Conservation (phyloP, 805 yeast genomes). For the Suhomyces sp. region DNA sequence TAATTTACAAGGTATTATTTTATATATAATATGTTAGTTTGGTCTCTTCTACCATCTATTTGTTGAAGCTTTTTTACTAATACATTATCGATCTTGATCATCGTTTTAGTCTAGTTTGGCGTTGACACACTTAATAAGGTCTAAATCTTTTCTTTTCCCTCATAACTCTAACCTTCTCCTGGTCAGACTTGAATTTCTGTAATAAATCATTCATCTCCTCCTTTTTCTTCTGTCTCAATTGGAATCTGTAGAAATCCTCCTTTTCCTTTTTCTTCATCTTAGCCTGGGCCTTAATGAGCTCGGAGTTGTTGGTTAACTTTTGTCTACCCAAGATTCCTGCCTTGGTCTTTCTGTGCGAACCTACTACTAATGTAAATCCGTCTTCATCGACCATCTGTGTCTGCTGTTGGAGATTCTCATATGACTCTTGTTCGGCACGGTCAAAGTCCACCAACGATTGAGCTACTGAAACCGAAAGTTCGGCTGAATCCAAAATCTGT, state of each 20-base stretch:
- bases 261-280: slow-evolving; percentile 74
- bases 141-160: slow-evolving; percentile 79
- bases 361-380: slow-evolving; percentile 90
- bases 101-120: too few species aligned
- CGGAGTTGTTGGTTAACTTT: slow-evolving; percentile 37
- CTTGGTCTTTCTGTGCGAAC: slow-evolving; percentile 79
- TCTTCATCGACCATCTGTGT: slow-evolving; percentile 80
- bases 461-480: slow-evolving; percentile 56
- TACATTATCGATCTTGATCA: too few species aligned
- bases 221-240: slow-evolving; percentile 90
- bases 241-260: slow-evolving; percentile 93
- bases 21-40: too few species aligned
- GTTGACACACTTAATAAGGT: slow-evolving; percentile 84
- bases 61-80: too few species aligned
- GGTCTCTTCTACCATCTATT: too few species aligned
- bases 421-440: slow-evolving; percentile 61
- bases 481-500: slow-evolving; percentile 47
- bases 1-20: too few species aligned
- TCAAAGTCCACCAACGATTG: slow-evolving; percentile 66
- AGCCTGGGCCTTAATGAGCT: slow-evolving; percentile 37
- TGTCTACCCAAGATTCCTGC: slow-evolving; percentile 65
- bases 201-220: slow-evolving; percentile 86
- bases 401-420: slow-evolving; percentile 54
- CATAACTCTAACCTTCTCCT: slow-evolving; percentile 76
- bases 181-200: slow-evolving; percentile 84